Evolutionary conservation across 768 basidiomycete species (phyloP).

Genomic region (Amanita jacksonii): DNA sequence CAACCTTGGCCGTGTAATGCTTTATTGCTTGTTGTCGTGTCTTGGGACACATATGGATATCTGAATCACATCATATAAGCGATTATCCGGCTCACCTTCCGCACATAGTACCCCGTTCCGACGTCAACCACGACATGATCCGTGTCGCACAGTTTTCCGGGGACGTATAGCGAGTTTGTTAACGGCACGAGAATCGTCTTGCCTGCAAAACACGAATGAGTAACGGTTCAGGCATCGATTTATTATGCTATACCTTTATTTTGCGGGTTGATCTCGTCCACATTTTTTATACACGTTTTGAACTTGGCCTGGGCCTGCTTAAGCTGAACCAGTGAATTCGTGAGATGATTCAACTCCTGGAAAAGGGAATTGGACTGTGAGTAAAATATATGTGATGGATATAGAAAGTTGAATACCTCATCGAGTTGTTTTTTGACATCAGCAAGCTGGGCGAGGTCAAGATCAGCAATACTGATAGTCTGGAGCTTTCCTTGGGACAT

Average conservation of each 20-base stretch:
- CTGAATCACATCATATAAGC: not conserved
- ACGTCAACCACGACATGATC: constrained; percentile 91
- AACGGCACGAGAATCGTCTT: constrained; percentile 88
- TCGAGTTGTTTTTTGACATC: constrained; percentile 91
- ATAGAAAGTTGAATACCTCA: constrained; percentile 43
- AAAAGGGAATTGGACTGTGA: not conserved
- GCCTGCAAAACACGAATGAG: constrained; percentile 30
- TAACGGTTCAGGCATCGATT: not conserved
- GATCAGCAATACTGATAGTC: constrained; percentile 71
- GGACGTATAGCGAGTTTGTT: constrained; percentile 92
- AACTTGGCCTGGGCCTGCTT: constrained; percentile 93
- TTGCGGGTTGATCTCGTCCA: constrained; percentile 59
- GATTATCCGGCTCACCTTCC: constrained; percentile 69
- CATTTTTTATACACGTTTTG: constrained; percentile 75
- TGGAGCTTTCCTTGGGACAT: constrained; percentile 37
- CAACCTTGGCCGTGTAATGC: constrained; percentile 48
- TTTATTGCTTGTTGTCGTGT: constrained; percentile 6
- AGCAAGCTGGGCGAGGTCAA: constrained; percentile 77
- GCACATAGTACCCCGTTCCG: constrained; percentile 93
- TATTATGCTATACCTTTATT: constrained; percentile 39
- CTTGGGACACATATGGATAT: constrained; percentile 7
- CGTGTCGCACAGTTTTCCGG: constrained; percentile 75
- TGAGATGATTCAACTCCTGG: constrained; percentile 88
- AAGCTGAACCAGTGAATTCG: constrained; percentile 85
- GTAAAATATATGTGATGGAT: not conserved